Percentiles rank a stretch among this genome's conserved stretches.
Conservation (phyloP, 2,329 filamentous ascomycete genomes). For the Paecilomyces sp. region DNA sequence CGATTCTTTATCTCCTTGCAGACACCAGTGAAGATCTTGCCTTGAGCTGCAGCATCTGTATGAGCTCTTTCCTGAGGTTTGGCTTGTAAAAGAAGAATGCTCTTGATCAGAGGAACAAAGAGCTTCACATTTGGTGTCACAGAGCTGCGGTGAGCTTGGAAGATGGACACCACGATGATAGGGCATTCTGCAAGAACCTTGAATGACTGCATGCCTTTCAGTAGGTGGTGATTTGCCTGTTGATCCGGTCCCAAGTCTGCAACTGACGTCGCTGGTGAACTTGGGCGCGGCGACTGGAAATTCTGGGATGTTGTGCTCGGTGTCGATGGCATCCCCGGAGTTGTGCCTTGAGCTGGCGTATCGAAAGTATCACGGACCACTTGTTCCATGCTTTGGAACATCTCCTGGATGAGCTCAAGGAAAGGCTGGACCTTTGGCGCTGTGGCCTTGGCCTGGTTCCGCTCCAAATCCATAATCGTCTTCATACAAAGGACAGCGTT, state of each 20-base stretch:
- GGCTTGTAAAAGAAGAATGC: slow-evolving; percentile 79
- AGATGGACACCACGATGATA: slow-evolving; percentile 97
- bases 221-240: slow-evolving; percentile 70
- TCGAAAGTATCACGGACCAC: slow-evolving; percentile 96
- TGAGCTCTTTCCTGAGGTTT: slow-evolving; percentile 91
- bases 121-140: slow-evolving; percentile 80
- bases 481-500: slow-evolving; percentile 98
- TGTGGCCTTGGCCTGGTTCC: slow-evolving; percentile 81
- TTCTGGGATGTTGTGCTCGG: slow-evolving; percentile 51
- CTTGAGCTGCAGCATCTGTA: slow-evolving; percentile 69
- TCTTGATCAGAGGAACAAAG: slow-evolving; percentile 91
- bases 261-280: slow-evolving; percentile 75
- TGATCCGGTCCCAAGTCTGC: slow-evolving; percentile 77
- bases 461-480: slow-evolving; percentile 93
- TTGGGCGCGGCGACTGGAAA: slow-evolving; percentile 82
- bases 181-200: slow-evolving; percentile 96
- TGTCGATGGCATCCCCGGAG: slow-evolving; percentile 45
- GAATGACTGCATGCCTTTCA: slow-evolving; percentile 97
- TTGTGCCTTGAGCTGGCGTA: slow-evolving; percentile 54
- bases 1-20: slow-evolving; percentile 90
- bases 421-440: slow-evolving; percentile 80
- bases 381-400: slow-evolving; percentile 91
- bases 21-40: slow-evolving; percentile 83
- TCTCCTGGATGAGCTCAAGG: slow-evolving; percentile 83
- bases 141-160: slow-evolving; percentile 78